These are phyloP conservation scores for Lasiosphaeriaceae sp. DNA, from an alignment of 495 filamentous ascomycete species.

Conservation along the genomic window DNA sequence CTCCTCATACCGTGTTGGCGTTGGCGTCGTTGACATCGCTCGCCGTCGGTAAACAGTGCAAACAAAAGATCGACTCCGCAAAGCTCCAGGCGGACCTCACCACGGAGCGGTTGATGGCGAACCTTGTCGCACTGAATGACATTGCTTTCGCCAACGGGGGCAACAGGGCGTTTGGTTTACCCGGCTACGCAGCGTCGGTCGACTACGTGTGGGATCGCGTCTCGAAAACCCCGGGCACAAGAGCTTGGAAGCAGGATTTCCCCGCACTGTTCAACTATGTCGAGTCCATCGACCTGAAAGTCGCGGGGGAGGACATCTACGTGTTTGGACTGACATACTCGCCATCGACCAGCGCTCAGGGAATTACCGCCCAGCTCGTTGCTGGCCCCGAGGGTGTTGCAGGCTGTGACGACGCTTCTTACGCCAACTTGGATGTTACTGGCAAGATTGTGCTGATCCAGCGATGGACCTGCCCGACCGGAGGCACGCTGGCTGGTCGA, in stretches of 20 bases:
- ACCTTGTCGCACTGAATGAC: constrained; percentile 27
- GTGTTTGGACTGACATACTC: constrained; percentile 38
- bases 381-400: constrained; percentile 31
- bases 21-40: not conserved
- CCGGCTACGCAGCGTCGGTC: constrained; percentile 42
- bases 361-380: constrained; percentile 37
- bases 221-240: constrained; percentile 22
- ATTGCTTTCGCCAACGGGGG: constrained; percentile 41
- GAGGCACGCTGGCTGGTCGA: constrained; percentile 38
- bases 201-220: constrained; percentile 37
- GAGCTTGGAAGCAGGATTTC: constrained; percentile 40
- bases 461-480: constrained; percentile 35
- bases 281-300: constrained; percentile 33
- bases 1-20: not conserved
- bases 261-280: constrained; percentile 35
- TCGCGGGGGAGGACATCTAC: constrained; percentile 30
- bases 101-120: constrained; percentile 8
- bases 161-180: constrained; percentile 46
- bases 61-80: constrained; percentile 4
- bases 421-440: constrained; percentile 32
- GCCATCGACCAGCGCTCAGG: constrained; percentile 36
- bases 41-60: not conserved
- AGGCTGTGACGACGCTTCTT: constrained; percentile 36
- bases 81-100: constrained; percentile 11
- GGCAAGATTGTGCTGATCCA: constrained; percentile 45